phyloP scores from a whole-genome alignment of 2,329 filamentous ascomycete species.

The Hortaea werneckii region DNA sequence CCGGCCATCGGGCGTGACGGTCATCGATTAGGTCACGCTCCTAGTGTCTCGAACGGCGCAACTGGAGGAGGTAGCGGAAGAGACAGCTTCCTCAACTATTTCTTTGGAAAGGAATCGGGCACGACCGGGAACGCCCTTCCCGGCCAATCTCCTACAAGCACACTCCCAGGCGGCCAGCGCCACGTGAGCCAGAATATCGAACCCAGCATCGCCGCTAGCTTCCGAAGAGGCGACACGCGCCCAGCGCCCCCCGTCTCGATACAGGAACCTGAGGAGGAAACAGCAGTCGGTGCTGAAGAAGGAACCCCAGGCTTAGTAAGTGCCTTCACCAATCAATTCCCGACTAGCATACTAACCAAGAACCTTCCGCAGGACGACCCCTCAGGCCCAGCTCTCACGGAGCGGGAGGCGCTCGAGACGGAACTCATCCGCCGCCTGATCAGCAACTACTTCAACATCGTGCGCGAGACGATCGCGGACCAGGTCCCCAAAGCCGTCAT shows the following conservation, averaged over 20 bases:
- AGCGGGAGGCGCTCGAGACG: constrained; percentile 93
- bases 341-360: background rate
- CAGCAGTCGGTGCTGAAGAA: constrained; percentile 38
- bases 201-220: constrained; percentile 72
- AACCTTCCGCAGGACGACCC: constrained; percentile 16
- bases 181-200: constrained; percentile 73
- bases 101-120: constrained; percentile 85
- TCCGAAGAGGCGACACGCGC: constrained; percentile 54
- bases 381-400: constrained; percentile 64
- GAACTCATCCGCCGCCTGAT: constrained; percentile 94
- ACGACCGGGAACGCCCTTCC: constrained; percentile 20
- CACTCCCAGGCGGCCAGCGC: constrained; percentile 37
- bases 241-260: constrained; percentile 27
- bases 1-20: constrained; percentile 55
- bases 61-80: constrained; percentile 41
- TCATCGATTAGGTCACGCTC: constrained; percentile 16
- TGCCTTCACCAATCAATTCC: background rate
- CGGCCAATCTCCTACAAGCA: constrained; percentile 28
- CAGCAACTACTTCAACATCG: constrained; percentile 98
- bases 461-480: constrained; percentile 95
- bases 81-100: constrained; percentile 96
- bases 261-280: constrained; percentile 27
- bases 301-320: constrained; percentile 16
- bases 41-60: constrained; percentile 21
- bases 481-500: constrained; percentile 98